Evolutionary conservation across 257 asterid genomes (phyloP).

Genomic region (Coffea eugenioides): DNA sequence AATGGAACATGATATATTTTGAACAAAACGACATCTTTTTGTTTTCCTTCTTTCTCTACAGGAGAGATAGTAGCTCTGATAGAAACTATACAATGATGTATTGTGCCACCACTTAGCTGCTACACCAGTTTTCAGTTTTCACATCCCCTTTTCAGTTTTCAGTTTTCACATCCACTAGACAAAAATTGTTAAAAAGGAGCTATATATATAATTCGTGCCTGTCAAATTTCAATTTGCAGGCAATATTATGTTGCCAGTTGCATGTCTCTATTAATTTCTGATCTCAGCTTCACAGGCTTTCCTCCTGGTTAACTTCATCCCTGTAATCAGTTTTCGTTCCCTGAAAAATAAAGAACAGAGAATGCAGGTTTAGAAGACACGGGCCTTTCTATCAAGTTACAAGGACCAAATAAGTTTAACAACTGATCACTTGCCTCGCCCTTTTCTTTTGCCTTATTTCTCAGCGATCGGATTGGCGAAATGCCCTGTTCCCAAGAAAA

Average conservation of each 20-base stretch:
- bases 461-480: conserved; percentile 56
- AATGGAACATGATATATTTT: too few relatives aligned
- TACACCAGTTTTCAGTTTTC: neutral
- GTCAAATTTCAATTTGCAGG: neutral
- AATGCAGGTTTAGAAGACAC: neutral
- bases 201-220: neutral
- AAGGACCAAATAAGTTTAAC: neutral
- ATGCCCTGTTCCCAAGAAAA: conserved; percentile 33
- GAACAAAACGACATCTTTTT: neutral
- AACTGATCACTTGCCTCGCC: conserved; percentile 33
- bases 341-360: conserved; percentile 1
- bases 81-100: conserved; percentile 13
- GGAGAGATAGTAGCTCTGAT: neutral
- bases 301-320: conserved; percentile 2
- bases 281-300: conserved; percentile 4
- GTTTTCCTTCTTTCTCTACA: neutral
- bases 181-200: neutral
- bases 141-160: neutral
- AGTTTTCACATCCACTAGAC: neutral
- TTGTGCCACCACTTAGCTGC: neutral
- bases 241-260: neutral
- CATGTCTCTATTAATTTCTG: neutral
- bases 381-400: too few relatives aligned
- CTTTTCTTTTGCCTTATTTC: conserved; percentile 58
- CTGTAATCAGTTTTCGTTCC: neutral